These are phyloP conservation scores for Candida boleticola DNA, from an alignment of 805 yeast genomes.

Conservation along the genomic window DNA sequence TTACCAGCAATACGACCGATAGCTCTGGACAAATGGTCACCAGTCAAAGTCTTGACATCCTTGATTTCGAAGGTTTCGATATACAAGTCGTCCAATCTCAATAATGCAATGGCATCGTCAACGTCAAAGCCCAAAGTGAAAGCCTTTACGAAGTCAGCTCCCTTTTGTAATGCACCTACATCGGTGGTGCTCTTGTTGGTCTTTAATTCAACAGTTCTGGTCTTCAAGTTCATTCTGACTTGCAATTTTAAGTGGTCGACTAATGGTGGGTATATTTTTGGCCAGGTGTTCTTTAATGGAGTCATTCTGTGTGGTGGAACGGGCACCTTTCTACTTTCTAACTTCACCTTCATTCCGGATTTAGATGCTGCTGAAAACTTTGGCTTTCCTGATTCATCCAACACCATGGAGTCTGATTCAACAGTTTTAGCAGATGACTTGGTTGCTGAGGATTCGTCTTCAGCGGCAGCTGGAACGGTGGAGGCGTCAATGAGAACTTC, in stretches of 20 bases:
- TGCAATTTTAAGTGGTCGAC: constrained; percentile 94
- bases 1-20: constrained; percentile 99
- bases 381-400: constrained; percentile 88
- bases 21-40: constrained; percentile 97
- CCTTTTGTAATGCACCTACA: constrained; percentile 93
- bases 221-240: constrained; percentile 89
- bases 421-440: constrained; percentile 14
- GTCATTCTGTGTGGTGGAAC: constrained; percentile 98
- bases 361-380: constrained; percentile 72
- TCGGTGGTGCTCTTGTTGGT: constrained; percentile 84
- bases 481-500: constrained; percentile 50
- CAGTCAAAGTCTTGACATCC: constrained; percentile 92
- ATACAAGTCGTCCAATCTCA: constrained; percentile 92
- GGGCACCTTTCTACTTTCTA: constrained; percentile 83
- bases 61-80: constrained; percentile 96
- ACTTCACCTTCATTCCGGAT: constrained; percentile 63
- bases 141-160: constrained; percentile 95
- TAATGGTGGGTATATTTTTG: constrained; percentile 90
- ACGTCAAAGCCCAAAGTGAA: constrained; percentile 95
- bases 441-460: constrained; percentile 13
- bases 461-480: constrained; percentile 22
- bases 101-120: constrained; percentile 93
- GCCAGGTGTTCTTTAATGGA: constrained; percentile 88
- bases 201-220: constrained; percentile 84
- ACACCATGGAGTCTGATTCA: constrained; percentile 41